A percentile compares a stretch with the other conserved stretches of the same genome.
These are phyloP conservation scores for Adansonia rubrostipa DNA, from an alignment of 441 rosid genomes.

Conservation along the genomic window DNA sequence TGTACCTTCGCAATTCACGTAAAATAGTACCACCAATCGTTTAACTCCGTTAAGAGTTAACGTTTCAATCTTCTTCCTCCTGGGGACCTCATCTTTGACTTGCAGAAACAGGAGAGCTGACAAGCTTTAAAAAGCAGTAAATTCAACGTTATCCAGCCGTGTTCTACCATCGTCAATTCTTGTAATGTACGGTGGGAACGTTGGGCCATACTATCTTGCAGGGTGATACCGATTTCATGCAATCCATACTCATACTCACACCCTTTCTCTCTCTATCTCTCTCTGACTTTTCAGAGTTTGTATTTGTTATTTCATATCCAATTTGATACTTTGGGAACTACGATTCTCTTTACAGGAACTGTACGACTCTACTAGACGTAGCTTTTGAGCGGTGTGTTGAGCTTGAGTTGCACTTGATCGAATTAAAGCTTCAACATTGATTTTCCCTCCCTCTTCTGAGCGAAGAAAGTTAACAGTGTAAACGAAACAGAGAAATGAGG, in stretches of 20 bases:
- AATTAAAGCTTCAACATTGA: constrained; percentile 32
- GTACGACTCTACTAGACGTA: constrained; percentile 32
- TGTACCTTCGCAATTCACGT: neutral
- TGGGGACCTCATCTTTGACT: constrained; percentile 16
- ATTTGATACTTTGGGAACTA: constrained; percentile 29
- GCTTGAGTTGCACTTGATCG: constrained; percentile 40
- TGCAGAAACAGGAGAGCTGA: neutral
- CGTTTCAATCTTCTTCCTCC: neutral
- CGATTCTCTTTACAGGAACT: constrained; percentile 34
- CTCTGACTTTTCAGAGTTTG: constrained; percentile 23
- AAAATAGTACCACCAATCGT: too few relatives aligned
- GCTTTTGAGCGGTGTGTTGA: constrained; percentile 5
- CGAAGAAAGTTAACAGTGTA: neutral
- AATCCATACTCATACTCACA: neutral
- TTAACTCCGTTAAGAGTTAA: constrained; percentile 28
- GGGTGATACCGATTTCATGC: constrained; percentile 15
- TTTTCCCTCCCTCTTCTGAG: constrained; percentile 8
- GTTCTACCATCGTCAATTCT: constrained; percentile 26
- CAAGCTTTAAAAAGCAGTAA: constrained; percentile 7
- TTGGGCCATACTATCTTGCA: constrained; percentile 1
- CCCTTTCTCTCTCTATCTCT: neutral
- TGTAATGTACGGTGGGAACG: constrained; percentile 15
- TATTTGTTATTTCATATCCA: constrained; percentile 32
- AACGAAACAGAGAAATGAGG: constrained; percentile 38
- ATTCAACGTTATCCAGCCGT: constrained; percentile 19